A percentile compares a stretch with the other conserved stretches of the same genome.
Evolutionary conservation across 148 eudicot species (phyloP).

Genomic region (Diospyros lotus): DNA sequence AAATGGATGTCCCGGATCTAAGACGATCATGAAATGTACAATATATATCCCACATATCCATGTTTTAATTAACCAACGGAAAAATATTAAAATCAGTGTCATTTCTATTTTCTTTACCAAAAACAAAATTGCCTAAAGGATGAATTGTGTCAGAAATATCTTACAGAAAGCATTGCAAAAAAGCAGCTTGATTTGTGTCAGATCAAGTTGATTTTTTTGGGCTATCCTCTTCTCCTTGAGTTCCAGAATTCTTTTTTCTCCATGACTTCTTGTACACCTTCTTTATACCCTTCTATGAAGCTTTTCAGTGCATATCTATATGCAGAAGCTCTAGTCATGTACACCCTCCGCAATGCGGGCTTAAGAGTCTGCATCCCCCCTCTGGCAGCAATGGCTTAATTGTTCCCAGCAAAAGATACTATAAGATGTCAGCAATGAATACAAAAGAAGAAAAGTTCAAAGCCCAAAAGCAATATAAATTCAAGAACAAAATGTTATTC

Average conservation of each 20-base stretch:
- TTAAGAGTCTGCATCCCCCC: conserved; percentile 92
- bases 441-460: not conserved
- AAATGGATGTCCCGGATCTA: not conserved
- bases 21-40: not conserved
- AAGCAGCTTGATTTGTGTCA: not conserved
- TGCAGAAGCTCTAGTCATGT: conserved; percentile 90
- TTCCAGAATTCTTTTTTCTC: conserved; percentile 48
- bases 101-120: not conserved
- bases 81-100: not conserved
- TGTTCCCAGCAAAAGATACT: not conserved
- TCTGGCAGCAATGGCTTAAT: conserved; percentile 76
- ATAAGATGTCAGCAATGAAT: not conserved
- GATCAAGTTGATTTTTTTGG: conserved; percentile 28
- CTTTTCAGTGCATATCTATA: conserved; percentile 86
- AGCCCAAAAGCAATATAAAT: not conserved
- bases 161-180: not conserved
- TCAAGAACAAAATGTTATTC: not conserved
- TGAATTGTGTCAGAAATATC: not conserved
- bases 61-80: not conserved
- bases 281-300: conserved; percentile 82
- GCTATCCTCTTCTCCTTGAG: conserved; percentile 36
- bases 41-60: conserved; percentile 5
- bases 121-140: not conserved
- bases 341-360: conserved; percentile 77
- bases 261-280: conserved; percentile 77